Base-by-base conservation (phyloP, 441 rosid genomes). In the Erodium trifolium region DNA sequence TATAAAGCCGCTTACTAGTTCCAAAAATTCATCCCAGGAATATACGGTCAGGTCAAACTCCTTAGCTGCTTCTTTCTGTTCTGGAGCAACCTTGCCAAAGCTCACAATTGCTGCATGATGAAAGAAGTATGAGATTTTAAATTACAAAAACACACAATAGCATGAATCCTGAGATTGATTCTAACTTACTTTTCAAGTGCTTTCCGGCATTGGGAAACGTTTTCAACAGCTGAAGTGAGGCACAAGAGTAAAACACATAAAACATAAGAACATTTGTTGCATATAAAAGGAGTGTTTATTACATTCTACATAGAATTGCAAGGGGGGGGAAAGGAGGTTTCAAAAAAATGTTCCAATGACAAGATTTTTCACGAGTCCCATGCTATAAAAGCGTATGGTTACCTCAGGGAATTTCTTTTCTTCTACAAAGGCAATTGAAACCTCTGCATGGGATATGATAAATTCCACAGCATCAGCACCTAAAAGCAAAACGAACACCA, bases 401-500 rank as follows among this genome's bases (percentile, higher is more conserved):
- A 94, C 99, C 98, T 94, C 97, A 62, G 83, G 47, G 73, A 94
- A 84, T 78, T 94, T 94, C 63, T 87, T 92, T 75, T 88, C 98
- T 74, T 94, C 99, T 11, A 83, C 90, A 85, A 94, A 94, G 67
- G 89, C 93, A 78, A 92, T 83, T 57, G 93, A 81, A 73, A 92
- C 85, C 73, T 90, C 99, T 65, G 99, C 78, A 77, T 94, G 99
- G 70, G 85, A 81, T 71, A 94, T 82, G 71, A 94, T 84, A 70
- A 85, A 94, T 73, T 92, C 94, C 62, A 94, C 87, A 4, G 99
- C 99, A 67, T 85, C 88, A 69, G 96, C 89, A 68, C 99, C 99
- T 94, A 67, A 34, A 70, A 70, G 66, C 70, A 62, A 12, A 60
- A 70, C 16, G 59, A 49, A 9, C 70, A 49, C 19, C 19, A 49